A percentile compares a stretch with the other conserved stretches of the same genome.
These are phyloP conservation scores for Basidiobolus meristosporus DNA, from an alignment of 371 early-diverging fungal species.

Conservation along the genomic window DNA sequence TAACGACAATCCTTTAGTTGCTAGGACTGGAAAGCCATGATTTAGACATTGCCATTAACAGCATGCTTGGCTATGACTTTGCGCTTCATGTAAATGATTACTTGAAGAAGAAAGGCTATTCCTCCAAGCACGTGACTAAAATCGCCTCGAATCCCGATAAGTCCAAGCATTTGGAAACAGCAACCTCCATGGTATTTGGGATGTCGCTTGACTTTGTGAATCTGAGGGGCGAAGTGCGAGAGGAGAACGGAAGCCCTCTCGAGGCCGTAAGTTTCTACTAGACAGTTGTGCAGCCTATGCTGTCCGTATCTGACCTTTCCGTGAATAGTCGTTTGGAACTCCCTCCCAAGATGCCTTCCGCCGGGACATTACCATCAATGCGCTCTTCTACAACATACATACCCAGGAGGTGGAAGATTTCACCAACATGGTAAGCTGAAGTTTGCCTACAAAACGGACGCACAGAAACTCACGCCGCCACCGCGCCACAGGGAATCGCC, in stretches of 20 bases:
- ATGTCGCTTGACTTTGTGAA: slow-evolving; percentile 90
- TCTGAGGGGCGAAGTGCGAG: slow-evolving; percentile 84
- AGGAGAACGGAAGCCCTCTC: slow-evolving; percentile 64
- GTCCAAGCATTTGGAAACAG: slow-evolving; percentile 98
- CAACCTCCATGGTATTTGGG: slow-evolving; percentile 69
- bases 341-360: slow-evolving; percentile 91
- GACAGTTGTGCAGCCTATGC: slow-evolving; percentile 1
- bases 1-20: slow-evolving; percentile 45
- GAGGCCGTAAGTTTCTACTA: neutral
- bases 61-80: slow-evolving; percentile 90
- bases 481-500: slow-evolving; percentile 29
- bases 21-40: slow-evolving; percentile 81
- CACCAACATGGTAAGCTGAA: slow-evolving; percentile 31
- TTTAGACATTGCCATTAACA: slow-evolving; percentile 91
- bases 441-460: neutral
- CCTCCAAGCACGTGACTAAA: slow-evolving; percentile 41
- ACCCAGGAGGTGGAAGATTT: slow-evolving; percentile 83
- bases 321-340: slow-evolving; percentile 67
- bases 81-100: slow-evolving; percentile 56
- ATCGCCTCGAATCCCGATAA: slow-evolving; percentile 92
- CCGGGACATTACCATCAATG: slow-evolving; percentile 97
- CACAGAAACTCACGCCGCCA: neutral
- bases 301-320: neutral
- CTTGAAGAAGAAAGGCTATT: slow-evolving; percentile 24
- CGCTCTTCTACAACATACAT: slow-evolving; percentile 95